Evolutionary conservation across 192 early-diverging fungal genomes (phyloP).

Genomic region (Coemansia sp.): DNA sequence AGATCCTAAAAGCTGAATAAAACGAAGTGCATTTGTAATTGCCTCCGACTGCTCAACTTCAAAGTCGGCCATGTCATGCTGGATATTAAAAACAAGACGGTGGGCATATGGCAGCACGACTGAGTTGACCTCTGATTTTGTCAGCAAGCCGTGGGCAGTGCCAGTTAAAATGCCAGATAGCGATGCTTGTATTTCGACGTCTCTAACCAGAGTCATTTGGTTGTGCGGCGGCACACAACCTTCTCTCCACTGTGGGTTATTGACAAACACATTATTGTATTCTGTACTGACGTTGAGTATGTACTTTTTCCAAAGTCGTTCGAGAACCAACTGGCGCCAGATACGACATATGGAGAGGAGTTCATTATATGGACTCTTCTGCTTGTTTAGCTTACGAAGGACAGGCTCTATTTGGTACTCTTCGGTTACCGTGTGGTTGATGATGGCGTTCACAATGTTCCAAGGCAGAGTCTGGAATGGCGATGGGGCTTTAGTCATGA

Average conservation of each 20-base stretch:
- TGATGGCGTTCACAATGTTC: conserved; percentile 10
- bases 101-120: conserved; percentile 4
- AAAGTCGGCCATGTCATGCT: neutral
- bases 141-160: neutral
- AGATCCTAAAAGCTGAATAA: neutral
- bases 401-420: neutral
- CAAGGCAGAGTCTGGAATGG: conserved; percentile 5
- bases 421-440: conserved; percentile 3
- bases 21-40: neutral
- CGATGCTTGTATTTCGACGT: neutral
- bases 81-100: neutral
- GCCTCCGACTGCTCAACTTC: neutral
- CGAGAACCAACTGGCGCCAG: conserved; percentile 3
- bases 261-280: neutral
- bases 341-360: neutral
- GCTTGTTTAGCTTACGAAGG: neutral
- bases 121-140: neutral
- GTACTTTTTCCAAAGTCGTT: conserved; percentile 5
- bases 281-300: neutral
- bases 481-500: neutral
- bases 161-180: neutral
- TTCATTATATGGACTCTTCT: neutral
- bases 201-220: neutral
- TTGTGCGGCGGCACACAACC: neutral
- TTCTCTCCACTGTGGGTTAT: conserved; percentile 5